Conservation (phyloP, 139 green algal genomes). For the Cymbomonas tetramitiformis region DNA sequence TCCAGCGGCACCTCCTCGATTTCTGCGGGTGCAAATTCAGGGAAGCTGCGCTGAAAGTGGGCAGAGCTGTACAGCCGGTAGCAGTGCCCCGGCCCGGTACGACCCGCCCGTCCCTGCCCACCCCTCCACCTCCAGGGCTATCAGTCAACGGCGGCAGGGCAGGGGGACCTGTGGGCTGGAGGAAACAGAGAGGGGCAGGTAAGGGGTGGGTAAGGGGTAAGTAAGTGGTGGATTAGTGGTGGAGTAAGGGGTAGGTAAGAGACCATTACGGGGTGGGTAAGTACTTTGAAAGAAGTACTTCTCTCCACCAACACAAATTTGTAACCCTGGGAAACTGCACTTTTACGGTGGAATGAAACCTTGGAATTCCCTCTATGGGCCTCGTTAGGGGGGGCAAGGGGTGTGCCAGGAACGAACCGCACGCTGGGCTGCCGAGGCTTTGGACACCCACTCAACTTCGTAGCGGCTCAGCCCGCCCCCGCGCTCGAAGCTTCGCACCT, state of each 20-base stretch:
- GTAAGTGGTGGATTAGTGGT: too few species aligned
- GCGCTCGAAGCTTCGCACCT: not conserved
- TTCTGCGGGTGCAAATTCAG: slow-evolving; percentile 57
- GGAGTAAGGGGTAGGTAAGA: too few species aligned
- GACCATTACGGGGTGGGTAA: too few species aligned
- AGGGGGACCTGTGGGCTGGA: too few species aligned
- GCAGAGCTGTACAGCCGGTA: slow-evolving; percentile 83
- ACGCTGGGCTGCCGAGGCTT: slow-evolving; percentile 62
- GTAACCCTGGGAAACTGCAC: too few species aligned
- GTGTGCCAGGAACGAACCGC: slow-evolving; percentile 67
- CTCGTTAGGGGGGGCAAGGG: too few species aligned
- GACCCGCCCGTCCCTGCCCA: slow-evolving; percentile 75
- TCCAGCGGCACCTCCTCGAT: slow-evolving; percentile 72
- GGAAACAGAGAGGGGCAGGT: too few species aligned
- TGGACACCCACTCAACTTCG: slow-evolving; percentile 38
- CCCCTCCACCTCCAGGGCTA: too few species aligned
- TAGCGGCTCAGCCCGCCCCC: slow-evolving; percentile 39
- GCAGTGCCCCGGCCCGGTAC: slow-evolving; percentile 79
- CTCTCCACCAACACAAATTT: too few species aligned
- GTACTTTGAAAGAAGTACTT: too few species aligned
- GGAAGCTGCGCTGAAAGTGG: slow-evolving; percentile 75
- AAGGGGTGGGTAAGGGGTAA: too few species aligned
- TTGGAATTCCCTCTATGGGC: not conserved
- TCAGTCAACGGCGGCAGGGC: slow-evolving; percentile 2
- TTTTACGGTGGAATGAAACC: too few species aligned